Base-by-base conservation (phyloP, 179 eudicot species). In the Corrigiola litoralis region DNA sequence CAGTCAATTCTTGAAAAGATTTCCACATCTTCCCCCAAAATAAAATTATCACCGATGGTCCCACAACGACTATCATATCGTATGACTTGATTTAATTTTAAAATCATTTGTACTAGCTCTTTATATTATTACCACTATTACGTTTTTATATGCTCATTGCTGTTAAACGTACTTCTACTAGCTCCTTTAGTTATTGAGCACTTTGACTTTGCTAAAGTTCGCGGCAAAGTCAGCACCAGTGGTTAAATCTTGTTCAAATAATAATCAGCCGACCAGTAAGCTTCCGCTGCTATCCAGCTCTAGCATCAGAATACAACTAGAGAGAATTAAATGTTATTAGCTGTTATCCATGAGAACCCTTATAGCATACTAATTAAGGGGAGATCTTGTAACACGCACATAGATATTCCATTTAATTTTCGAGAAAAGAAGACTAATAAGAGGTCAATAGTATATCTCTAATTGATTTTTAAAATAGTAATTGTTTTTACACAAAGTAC, bases 181-280 rank as follows among this genome's bases (percentile, higher is more conserved):
- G 36, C 54, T 63, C 16, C 46, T 5, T 53, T 20, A 61, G 21
- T 33, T 53, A 67, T 52, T 44, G 53, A 51, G 37, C 13, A 41
- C n/a, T 32, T 69, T 69, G 74, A 69, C 74, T 69, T 69, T 50
- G 66, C 20, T n/a, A 21, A 62, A 44, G 36, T 13, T 65, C 27
- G 55, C 53, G 53, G 59, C 46, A 70, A 65, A 75, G 79, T 75
- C 79, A 75, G 41, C 42, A 58, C 57, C 42, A 10, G 79, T 70
- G 25, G 74, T 65, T 69, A 59, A 70, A 27, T 36, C 63, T 44
- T 58, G 42, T 17, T 57, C 48, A 28, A 53, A 57, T 68, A 24
- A 58, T 58, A 31, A 59, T 58, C 11, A 14, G 58, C 78, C 40
- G 46, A 60, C 61, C 40, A 64, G 68, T 32, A 47, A 56, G 28